Percentiles rank a stretch among this genome's conserved stretches.
Conservation (phyloP, 345 rosid species). For the Barbarea vulgaris region DNA sequence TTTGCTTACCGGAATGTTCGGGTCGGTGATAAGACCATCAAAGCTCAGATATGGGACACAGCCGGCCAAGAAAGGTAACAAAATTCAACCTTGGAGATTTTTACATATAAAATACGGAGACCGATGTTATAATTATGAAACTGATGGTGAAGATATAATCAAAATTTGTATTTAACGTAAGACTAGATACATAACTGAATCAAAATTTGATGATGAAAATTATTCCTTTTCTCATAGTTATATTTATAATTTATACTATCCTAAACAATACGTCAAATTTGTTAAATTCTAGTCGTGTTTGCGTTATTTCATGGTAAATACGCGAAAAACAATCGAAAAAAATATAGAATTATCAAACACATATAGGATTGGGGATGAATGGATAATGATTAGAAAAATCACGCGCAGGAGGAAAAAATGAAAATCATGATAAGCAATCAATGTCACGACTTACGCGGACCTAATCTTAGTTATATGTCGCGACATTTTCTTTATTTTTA, state of each 20-base stretch:
- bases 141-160: background rate
- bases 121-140: background rate
- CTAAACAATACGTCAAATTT: background rate
- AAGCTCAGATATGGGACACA: constrained; percentile 92
- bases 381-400: constrained; percentile 18
- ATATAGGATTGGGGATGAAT: background rate
- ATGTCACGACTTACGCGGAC: constrained; percentile 30
- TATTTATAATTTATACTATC: background rate
- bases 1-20: constrained; percentile 74
- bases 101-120: background rate
- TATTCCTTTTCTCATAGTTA: background rate
- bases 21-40: constrained; percentile 72
- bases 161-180: no score
- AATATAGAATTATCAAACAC: background rate
- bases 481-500: background rate
- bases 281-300: background rate
- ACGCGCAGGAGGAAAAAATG: constrained; percentile 7
- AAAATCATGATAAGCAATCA: constrained; percentile 24
- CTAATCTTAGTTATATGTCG: constrained; percentile 33
- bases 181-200: no score
- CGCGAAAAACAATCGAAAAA: background rate
- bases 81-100: background rate
- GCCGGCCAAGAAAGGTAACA: constrained; percentile 91
- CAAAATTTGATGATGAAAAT: background rate
- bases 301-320: background rate